Base-by-base conservation (phyloP, 306 rosid species). In the Mimosa pudica region DNA sequence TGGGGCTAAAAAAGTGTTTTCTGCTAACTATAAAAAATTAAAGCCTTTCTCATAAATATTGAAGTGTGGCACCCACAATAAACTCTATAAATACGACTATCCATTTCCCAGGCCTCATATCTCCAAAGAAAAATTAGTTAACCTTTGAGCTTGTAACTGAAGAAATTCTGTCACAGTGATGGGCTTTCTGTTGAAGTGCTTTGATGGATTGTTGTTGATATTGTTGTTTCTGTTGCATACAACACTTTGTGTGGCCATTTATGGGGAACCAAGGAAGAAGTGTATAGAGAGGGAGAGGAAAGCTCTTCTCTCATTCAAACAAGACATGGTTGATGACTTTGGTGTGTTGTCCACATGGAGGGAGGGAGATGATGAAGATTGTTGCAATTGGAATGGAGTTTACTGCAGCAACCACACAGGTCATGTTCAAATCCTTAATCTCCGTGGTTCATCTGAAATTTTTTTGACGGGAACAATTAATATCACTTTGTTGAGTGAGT, bases 361-460 rank as follows among this genome's bases (percentile, higher is more conserved):
- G 2, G 6, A 60, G 0, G 6, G 24, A 0, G 13, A 68, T 0
- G 32, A 61, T 6, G 8, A 14, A 7, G 20, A 80, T 54, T 81
- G 80, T 16, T 81, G 80, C 77, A 33, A 9, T 9, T 81, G 80
- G 84, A 12, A 16, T 18, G 76, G 84, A 9, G 2, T 81, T 55
- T 9, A 33, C 7, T 81, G 84, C 46, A 57, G 4, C 71, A 67
- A 68, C 0, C 2, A 68, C 74, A 81, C 55, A 1, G 65, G 65
- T 58, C 71, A 57, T 24, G 24, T 81, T 0, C 13, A 12, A 0
- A 18, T 12, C 10, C 65, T 81, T 81, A 9, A 69, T 75, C 80
- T 75, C 18, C 70, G 35, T 66, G 71, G 76, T 18, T 11, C 10
- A 18, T 0, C 42, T 18, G 18, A 18, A 68, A 0, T 58, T 57